These are phyloP conservation scores for Hyparrhenia diplandra DNA, from an alignment of 176 grass and related monocot genomes.

Conservation along the genomic window DNA sequence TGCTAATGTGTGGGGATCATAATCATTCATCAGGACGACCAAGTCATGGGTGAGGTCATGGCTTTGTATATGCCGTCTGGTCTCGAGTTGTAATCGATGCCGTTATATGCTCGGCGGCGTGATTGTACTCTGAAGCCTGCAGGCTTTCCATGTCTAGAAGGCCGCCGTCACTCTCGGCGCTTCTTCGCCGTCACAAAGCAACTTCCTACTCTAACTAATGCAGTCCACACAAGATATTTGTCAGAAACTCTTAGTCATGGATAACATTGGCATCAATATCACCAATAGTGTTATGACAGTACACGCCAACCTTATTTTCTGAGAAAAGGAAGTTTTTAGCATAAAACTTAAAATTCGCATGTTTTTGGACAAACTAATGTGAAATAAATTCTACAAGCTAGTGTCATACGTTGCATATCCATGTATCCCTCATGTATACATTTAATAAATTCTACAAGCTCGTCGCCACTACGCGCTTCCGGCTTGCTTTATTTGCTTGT, in stretches of 20 bases:
- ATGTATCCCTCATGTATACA: too few relatives aligned
- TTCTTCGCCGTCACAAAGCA: conserved; percentile 9
- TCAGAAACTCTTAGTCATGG: neutral
- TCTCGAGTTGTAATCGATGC: conserved; percentile 9
- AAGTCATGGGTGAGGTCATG: conserved; percentile 24
- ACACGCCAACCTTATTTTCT: neutral
- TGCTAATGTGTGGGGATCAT: conserved; percentile 1
- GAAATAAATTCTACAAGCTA: neutral
- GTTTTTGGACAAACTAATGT: neutral
- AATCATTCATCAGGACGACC: neutral
- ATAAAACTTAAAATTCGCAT: neutral
- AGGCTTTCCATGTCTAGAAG: conserved; percentile 11
- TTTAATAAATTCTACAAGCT: too few relatives aligned
- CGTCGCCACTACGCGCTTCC: too few relatives aligned
- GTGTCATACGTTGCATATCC: too few relatives aligned
- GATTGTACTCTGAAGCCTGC: neutral
- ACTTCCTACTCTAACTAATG: conserved; percentile 48
- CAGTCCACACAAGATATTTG: neutral
- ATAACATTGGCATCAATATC: neutral
- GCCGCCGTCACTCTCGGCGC: conserved; percentile 13
- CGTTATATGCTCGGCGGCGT: conserved; percentile 12
- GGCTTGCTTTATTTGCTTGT: too few relatives aligned
- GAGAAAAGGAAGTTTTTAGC: neutral
- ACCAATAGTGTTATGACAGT: neutral
- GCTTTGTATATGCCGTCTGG: neutral